A percentile compares a stretch with the other conserved stretches of the same genome.
Conservation (phyloP, 345 rosid genomes). For the Turnera subulata region DNA sequence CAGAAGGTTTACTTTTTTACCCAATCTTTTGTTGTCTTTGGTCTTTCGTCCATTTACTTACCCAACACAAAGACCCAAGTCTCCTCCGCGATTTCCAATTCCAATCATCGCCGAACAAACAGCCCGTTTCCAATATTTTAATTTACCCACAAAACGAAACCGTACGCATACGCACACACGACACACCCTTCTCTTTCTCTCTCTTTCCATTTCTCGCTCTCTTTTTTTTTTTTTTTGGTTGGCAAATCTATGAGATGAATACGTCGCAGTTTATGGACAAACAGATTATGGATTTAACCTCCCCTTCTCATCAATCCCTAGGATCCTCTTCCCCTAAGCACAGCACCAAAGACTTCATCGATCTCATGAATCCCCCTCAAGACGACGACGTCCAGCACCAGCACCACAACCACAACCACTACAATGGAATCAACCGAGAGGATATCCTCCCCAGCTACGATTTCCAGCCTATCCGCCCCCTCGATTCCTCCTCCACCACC, state of each 20-base stretch:
- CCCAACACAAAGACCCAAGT: too few species aligned
- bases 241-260: slow-evolving; percentile 38
- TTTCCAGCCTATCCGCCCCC: slow-evolving; percentile 74
- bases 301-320: slow-evolving; percentile 7
- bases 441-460: slow-evolving; percentile 82
- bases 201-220: too few species aligned
- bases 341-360: slow-evolving; percentile 33
- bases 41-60: too few species aligned
- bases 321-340: slow-evolving; percentile 13
- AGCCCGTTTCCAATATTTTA: too few species aligned
- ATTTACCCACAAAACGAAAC: too few species aligned
- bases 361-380: slow-evolving; percentile 49
- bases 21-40: too few species aligned
- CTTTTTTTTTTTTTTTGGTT: too few species aligned
- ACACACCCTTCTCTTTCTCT: too few species aligned
- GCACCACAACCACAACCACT: slow-evolving; percentile 1
- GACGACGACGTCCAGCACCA: slow-evolving; percentile 22
- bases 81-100: too few species aligned
- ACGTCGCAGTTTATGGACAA: slow-evolving; percentile 67
- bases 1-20: too few species aligned
- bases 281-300: slow-evolving; percentile 74
- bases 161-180: too few species aligned
- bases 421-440: slow-evolving; percentile 50
- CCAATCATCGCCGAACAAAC: too few species aligned
- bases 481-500: slow-evolving; percentile 19